phyloP scores from a whole-genome alignment of 1,284 basidiomycete genomes.

The Tilletia indica region DNA sequence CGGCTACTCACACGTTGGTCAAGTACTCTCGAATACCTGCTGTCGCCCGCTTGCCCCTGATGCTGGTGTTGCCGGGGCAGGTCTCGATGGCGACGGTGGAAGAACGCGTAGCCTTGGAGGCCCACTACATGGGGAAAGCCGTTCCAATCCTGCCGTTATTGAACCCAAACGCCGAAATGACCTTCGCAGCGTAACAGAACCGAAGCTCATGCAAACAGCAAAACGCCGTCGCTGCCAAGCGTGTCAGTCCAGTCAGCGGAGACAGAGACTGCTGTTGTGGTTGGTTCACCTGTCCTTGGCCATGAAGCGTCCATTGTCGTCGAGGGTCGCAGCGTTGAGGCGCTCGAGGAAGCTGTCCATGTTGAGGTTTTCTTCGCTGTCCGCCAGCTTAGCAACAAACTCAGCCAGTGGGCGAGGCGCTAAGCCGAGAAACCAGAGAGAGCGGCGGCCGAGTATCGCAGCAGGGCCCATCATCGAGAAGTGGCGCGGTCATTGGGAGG shows the following conservation, averaged over 20 bases:
- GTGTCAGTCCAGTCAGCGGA: background rate
- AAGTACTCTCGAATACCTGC: background rate
- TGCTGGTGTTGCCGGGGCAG: background rate
- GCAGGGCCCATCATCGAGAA: too few relatives aligned
- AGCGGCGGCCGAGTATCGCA: too few relatives aligned
- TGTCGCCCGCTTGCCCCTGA: background rate
- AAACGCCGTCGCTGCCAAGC: background rate
- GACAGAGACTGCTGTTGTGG: background rate
- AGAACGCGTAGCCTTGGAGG: background rate
- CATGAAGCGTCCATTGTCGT: background rate
- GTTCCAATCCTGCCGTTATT: background rate
- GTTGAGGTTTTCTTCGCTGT: too few relatives aligned
- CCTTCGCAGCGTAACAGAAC: background rate
- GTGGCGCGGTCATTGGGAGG: too few relatives aligned
- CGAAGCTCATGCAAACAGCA: background rate
- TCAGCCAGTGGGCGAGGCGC: too few relatives aligned
- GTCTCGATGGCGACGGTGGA: background rate
- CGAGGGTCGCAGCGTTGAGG: background rate
- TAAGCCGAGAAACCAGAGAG: too few relatives aligned
- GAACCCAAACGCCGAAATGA: background rate
- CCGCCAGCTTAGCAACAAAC: too few relatives aligned
- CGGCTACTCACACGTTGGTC: background rate
- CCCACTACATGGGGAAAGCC: background rate
- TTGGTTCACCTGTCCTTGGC: background rate
- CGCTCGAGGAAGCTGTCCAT: background rate